Base-by-base conservation (phyloP, 2,329 filamentous ascomycete species). In the Penicillium sp. region DNA sequence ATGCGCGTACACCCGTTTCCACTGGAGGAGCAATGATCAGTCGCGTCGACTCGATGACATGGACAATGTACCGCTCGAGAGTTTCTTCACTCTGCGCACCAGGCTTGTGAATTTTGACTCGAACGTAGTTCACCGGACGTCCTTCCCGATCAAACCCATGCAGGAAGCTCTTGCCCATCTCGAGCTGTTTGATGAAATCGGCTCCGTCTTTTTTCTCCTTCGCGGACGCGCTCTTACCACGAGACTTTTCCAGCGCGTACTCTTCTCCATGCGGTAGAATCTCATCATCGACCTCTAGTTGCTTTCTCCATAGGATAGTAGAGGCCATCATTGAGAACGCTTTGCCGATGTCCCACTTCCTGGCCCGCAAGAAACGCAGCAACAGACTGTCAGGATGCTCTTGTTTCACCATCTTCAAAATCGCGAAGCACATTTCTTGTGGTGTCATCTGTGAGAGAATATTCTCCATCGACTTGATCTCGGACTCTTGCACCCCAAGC, bases 331-430 rank as follows among this genome's bases (percentile, higher is more conserved):
- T 97, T 55, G 94, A 82, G 24, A 96, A 81, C 2, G 93, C 92
- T 69, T 89, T 90, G 36, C 95, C 88, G 5, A 96, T 86, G 67
- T 97, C 90, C 92, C 93, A 97, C 74, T 94, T 94, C 38, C 90
- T 81, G 16, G 90, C 90, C 43, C 90, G 81, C 47, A 95, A 77
- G 69, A 93, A 95, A 34, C 90, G 85, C 43, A 95, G 77, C 16
- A 92, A 76, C 14, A 93, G 77, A 1, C 87, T 88, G 73, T 97
- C 93, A 0, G 93, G 93, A 68, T 96, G 85, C 66, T 97, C 92
- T 66, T 93, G 88, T 78, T 97, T 97, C 55, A 92, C 83, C 89
- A 96, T 95, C 56, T 79, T 82, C 89, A 93, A 96, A 66, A 97
- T 88, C 0, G 90, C 87, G 27, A 82, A 79, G 48, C 91, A 84